Conservation (phyloP, 2,329 filamentous ascomycete species). For the Penicillium occitanis region DNA sequence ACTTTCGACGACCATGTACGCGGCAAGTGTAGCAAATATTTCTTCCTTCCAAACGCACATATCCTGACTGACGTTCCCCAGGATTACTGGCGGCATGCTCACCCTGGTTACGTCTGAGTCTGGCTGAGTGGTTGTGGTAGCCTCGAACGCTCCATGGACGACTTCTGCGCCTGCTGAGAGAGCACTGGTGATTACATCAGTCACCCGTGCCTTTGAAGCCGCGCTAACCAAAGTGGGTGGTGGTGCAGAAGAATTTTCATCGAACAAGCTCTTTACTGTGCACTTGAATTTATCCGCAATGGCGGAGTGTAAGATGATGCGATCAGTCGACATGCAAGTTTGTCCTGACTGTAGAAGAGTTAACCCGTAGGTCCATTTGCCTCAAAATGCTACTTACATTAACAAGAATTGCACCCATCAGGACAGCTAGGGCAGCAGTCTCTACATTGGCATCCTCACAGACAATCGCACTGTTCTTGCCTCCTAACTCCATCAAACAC, state of each 20-base stretch:
- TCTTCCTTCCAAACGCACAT: constrained; percentile 59
- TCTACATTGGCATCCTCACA: constrained; percentile 49
- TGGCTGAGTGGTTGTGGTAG: background rate
- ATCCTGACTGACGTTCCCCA: constrained; percentile 62
- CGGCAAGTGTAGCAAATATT: constrained; percentile 69
- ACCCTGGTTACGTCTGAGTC: constrained; percentile 25
- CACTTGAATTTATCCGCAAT: constrained; percentile 55
- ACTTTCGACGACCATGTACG: constrained; percentile 54
- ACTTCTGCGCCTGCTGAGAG: constrained; percentile 35
- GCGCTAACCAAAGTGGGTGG: constrained; percentile 44
- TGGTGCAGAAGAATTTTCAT: constrained; percentile 23
- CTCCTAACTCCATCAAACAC: constrained; percentile 51
- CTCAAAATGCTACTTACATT: background rate
- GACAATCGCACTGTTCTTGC: constrained; percentile 48
- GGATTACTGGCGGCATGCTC: constrained; percentile 63
- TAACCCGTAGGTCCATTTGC: constrained; percentile 62
- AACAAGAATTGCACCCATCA: background rate
- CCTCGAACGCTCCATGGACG: constrained; percentile 25
- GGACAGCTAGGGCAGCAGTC: constrained; percentile 29
- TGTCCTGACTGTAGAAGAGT: constrained; percentile 61
- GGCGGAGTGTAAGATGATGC: constrained; percentile 54
- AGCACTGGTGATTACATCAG: constrained; percentile 30
- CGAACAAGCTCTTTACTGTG: constrained; percentile 47
- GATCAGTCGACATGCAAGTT: constrained; percentile 64
- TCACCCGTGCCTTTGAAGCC: constrained; percentile 47